phyloP scores from a whole-genome alignment of 495 filamentous ascomycete species.

The Penicillium verhagenii region DNA sequence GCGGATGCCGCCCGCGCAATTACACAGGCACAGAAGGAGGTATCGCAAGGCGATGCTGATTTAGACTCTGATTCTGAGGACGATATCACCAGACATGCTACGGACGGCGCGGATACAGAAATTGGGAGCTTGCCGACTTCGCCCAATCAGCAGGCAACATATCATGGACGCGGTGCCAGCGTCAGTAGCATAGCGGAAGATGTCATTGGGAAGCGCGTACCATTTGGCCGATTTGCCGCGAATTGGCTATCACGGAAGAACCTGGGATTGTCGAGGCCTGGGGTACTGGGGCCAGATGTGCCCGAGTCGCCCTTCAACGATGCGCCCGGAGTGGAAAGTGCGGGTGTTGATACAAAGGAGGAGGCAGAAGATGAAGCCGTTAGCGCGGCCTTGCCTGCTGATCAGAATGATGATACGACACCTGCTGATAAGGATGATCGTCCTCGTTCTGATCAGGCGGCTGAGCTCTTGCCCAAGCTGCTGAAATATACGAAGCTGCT shows the following conservation, averaged over 20 bases:
- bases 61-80: constrained; percentile 38
- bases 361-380: constrained; percentile 7
- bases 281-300: constrained; percentile 25
- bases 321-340: constrained; percentile 5
- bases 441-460: constrained; percentile 22
- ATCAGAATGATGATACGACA: constrained; percentile 12
- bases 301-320: constrained; percentile 25
- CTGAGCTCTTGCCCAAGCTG: constrained; percentile 75
- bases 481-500: constrained; percentile 77
- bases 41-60: constrained; percentile 24
- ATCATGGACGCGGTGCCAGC: constrained; percentile 27
- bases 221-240: constrained; percentile 83
- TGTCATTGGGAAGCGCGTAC: constrained; percentile 72
- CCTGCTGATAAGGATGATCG: constrained; percentile 31
- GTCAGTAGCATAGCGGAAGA: constrained; percentile 72
- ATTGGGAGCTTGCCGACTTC: constrained; percentile 33
- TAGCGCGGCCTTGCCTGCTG: constrained; percentile 11
- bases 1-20: constrained; percentile 71
- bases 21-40: constrained; percentile 54
- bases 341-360: constrained; percentile 2
- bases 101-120: constrained; percentile 35
- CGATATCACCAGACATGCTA: constrained; percentile 35
- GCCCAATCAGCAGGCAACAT: constrained; percentile 24
- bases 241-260: constrained; percentile 85
- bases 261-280: constrained; percentile 55